phyloP scores from a whole-genome alignment of 192 early-diverging fungal genomes.

The Backusella parvicylindrica region DNA sequence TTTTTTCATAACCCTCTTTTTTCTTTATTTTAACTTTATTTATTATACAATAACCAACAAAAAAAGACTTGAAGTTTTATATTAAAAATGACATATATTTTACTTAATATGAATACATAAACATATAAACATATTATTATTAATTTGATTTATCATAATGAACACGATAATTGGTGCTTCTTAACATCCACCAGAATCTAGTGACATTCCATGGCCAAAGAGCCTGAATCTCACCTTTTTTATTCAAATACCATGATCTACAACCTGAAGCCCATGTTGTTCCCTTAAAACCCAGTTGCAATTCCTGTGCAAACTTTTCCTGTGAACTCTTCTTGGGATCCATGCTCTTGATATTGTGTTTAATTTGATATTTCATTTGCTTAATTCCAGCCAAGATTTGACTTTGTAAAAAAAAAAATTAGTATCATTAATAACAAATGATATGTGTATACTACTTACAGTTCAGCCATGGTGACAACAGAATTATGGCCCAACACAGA shows the following conservation, averaged over 20 bases:
- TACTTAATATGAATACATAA: not conserved
- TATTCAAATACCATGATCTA: slow-evolving; percentile 50
- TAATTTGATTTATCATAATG: not conserved
- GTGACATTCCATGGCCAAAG: not conserved
- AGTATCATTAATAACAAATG: not conserved
- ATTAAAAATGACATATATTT: too few relatives aligned
- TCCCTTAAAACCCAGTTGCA: slow-evolving; percentile 34
- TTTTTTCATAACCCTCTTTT: not conserved
- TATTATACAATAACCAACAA: not conserved
- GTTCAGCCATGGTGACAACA: slow-evolving; percentile 47
- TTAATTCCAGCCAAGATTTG: slow-evolving; percentile 41
- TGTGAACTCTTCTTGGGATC: slow-evolving; percentile 32
- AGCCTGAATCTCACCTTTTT: not conserved
- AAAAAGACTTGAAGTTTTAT: not conserved
- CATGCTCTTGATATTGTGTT: slow-evolving; percentile 33
- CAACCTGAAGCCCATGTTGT: slow-evolving; percentile 47
- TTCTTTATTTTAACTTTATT: not conserved
- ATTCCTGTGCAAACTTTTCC: slow-evolving; percentile 27
- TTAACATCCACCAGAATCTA: slow-evolving; percentile 9
- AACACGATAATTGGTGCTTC: not conserved
- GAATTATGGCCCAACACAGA: slow-evolving; percentile 49
- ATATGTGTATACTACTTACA: not conserved
- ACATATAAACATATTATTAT: not conserved
- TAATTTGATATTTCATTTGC: slow-evolving; percentile 37
- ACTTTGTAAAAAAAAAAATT: not conserved